Evolutionary conservation across 1,284 basidiomycete species (phyloP), one percentile per base, ranked within the genome.

Genomic region (Boletellus dicymbophilus): DNA sequence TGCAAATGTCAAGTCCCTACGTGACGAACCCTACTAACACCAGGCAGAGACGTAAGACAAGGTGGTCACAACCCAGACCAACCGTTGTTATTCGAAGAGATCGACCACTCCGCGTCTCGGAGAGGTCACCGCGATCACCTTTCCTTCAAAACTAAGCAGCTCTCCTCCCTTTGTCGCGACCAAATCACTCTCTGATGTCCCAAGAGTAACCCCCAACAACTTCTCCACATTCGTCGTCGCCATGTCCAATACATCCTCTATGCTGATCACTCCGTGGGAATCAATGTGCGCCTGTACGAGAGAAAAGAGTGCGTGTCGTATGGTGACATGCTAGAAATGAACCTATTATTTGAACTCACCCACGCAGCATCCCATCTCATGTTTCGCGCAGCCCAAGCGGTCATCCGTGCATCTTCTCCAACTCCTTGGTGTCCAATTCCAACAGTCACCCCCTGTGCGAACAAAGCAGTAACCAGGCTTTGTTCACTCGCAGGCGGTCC

Each of bases 401-500:
- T 37, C 26, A 62, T 9, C 6, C 23, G n/a, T 0, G 53, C 27
- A 1, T 37, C 25, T 30, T 62, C 65, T 2, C 26, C 6, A 1
- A 52, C 25, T 71, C 76, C 46, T 65, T 65, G 47, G 77, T 72
- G 48, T 42, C 85, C 85, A 37, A 95, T 69, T 1, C 84, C 93
- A 39, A 95, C 88, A 1, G 77, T 83, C 21, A 95, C 86, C 33
- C 85, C 85, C 45, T 86, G 79, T 3, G 72, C 67, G 22, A 85
- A 70, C 13, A 96, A 75, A 43, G 75, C 75, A 9, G 78, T 71
- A n/a, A 91, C 72, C 3, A 85, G 78, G 30, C 81, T 90, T 37
- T 87, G 76, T 44, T 77, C 71, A 12, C 82, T 81, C 9, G 95
- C 65, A 2, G 92, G 93, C 0, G 88, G 89, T 1, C 92, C 93